Evolutionary conservation across 176 grass and related monocot species (phyloP).

Genomic region (Hyparrhenia diplandra): DNA sequence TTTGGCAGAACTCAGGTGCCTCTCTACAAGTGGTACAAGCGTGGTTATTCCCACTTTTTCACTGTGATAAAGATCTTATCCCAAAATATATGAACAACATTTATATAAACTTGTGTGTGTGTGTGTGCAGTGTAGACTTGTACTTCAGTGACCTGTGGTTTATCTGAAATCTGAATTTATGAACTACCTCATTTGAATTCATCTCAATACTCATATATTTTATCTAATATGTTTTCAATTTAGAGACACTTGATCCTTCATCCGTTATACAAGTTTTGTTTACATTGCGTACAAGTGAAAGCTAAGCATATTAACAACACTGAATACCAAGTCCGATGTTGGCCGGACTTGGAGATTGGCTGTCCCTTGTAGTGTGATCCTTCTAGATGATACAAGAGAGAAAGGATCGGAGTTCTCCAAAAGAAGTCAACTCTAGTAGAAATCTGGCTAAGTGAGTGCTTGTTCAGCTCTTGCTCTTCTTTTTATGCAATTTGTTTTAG

Average conservation of each 20-base stretch:
- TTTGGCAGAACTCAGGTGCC: neutral
- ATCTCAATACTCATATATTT: neutral
- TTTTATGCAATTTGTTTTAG: too few species aligned
- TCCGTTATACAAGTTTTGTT: neutral
- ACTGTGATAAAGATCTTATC: neutral
- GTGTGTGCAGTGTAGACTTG: neutral
- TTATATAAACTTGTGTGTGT: too few species aligned
- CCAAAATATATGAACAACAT: neutral
- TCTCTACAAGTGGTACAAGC: neutral
- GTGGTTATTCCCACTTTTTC: neutral
- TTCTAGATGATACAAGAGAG: neutral
- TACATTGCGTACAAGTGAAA: neutral
- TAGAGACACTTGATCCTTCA: neutral
- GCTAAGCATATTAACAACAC: neutral
- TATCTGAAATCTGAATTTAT: neutral
- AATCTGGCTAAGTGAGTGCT: neutral
- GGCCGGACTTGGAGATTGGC: too few species aligned
- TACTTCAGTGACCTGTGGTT: neutral
- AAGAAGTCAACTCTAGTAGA: neutral
- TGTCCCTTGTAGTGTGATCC: neutral
- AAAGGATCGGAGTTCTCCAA: neutral
- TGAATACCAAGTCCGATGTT: too few species aligned
- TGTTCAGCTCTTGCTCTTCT: too few species aligned
- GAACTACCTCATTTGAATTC: neutral
- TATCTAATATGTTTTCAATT: neutral